Conservation (phyloP, 208 protist species). For the Willaertia magna region DNA sequence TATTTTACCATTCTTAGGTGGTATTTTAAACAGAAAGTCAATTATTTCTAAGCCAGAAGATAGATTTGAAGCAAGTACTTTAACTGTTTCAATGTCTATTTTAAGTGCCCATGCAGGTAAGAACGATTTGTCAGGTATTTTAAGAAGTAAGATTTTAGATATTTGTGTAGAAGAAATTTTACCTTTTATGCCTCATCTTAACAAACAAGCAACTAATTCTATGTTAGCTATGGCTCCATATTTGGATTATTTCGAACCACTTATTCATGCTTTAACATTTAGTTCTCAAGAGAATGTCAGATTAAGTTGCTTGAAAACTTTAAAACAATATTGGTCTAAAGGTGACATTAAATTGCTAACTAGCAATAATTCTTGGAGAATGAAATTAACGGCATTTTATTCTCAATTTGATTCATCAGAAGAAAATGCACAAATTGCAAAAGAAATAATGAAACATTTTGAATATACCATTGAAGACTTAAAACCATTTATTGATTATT, state of each 20-base stretch:
- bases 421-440: not conserved
- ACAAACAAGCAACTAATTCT: slow-evolving; percentile 2
- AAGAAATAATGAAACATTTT: not conserved
- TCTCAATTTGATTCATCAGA: not conserved
- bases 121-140: not conserved
- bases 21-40: not conserved
- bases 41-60: not conserved
- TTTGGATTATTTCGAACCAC: not conserved
- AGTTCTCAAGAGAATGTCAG: not conserved
- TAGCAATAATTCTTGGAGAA: not conserved
- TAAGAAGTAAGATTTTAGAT: not conserved
- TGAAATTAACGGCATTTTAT: not conserved
- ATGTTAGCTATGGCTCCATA: not conserved
- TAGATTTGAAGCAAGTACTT: not conserved
- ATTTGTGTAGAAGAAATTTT: not conserved
- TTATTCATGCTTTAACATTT: not conserved
- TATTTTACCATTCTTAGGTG: not conserved
- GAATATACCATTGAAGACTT: not conserved
- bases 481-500: not conserved
- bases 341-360: not conserved
- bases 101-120: not conserved
- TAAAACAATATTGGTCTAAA: not conserved
- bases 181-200: not conserved
- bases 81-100: not conserved
- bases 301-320: not conserved